Evolutionary conservation across 768 basidiomycete genomes (phyloP).

Genomic region (Amanita molliuscula): DNA sequence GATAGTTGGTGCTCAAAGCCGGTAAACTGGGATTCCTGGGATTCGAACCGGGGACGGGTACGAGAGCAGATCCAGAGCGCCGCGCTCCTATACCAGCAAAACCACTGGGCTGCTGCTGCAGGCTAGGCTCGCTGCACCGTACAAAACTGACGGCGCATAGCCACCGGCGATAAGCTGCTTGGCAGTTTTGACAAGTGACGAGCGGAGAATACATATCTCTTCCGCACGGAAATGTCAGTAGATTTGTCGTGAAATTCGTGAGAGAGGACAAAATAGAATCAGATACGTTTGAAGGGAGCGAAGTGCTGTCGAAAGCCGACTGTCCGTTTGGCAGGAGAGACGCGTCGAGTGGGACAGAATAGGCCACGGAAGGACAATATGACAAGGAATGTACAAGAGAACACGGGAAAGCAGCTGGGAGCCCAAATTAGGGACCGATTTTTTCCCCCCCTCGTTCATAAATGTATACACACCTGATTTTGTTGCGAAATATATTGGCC

Average conservation of each 20-base stretch:
- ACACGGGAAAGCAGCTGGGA: constrained; percentile 54
- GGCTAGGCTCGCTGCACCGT: constrained; percentile 54
- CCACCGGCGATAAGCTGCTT: constrained; percentile 65
- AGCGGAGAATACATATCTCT: constrained; percentile 73
- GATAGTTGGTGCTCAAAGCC: constrained; percentile 34
- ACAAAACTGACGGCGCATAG: constrained; percentile 66
- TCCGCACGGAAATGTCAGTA: constrained; percentile 70
- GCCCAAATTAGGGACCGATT: background rate
- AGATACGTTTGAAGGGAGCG: constrained; percentile 39
- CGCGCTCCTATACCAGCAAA: constrained; percentile 22
- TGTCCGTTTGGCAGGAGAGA: constrained; percentile 25
- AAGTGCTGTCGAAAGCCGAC: constrained; percentile 36
- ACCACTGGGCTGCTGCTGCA: constrained; percentile 20
- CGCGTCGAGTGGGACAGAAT: constrained; percentile 55
- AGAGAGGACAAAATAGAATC: constrained; percentile 45
- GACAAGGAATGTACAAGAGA: constrained; percentile 61
- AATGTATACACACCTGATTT: constrained; percentile 52
- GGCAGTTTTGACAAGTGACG: constrained; percentile 68
- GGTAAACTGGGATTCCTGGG: constrained; percentile 38
- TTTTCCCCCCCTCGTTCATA: background rate
- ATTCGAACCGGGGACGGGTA: constrained; percentile 20
- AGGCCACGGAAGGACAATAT: constrained; percentile 64
- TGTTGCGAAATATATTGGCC: constrained; percentile 63
- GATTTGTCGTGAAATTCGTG: constrained; percentile 63
- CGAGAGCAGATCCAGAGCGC: constrained; percentile 33